These are phyloP conservation scores for Diaporthe destruens DNA, from an alignment of 2,329 filamentous ascomycete genomes.

Conservation along the genomic window DNA sequence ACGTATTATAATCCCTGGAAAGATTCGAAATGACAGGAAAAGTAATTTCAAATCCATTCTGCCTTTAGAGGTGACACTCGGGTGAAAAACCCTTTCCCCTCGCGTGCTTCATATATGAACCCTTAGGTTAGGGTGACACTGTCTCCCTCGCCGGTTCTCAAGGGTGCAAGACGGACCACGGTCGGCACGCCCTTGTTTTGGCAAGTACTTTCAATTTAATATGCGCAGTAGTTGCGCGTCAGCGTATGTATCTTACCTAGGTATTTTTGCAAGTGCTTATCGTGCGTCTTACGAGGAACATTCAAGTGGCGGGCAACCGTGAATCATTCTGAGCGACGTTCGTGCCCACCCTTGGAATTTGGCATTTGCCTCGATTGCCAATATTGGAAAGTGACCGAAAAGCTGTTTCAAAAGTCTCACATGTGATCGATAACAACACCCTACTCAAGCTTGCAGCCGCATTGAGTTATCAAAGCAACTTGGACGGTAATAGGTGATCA, in stretches of 20 bases:
- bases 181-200: not conserved
- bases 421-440: not conserved
- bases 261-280: not conserved
- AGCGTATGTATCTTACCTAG: not conserved
- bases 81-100: not conserved
- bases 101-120: not conserved
- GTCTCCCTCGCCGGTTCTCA: not conserved
- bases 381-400: too few species aligned
- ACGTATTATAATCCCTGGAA: not conserved
- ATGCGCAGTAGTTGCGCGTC: not conserved
- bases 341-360: not conserved
- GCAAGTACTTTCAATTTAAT: not conserved
- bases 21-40: too few species aligned
- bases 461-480: not conserved
- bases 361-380: too few species aligned
- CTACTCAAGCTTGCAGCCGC: not conserved
- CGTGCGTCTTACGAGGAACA: not conserved
- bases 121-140: slow-evolving; percentile 17
- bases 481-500: not conserved
- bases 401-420: not conserved
- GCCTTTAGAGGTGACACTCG: not conserved
- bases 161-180: slow-evolving; percentile 11
- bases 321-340: too few species aligned
- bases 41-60: not conserved
- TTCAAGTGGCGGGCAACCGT: not conserved